Evolutionary conservation across 345 rosid genomes (phyloP), one percentile per base, ranked within the genome.

Genomic region (Ceriops zippeliana): DNA sequence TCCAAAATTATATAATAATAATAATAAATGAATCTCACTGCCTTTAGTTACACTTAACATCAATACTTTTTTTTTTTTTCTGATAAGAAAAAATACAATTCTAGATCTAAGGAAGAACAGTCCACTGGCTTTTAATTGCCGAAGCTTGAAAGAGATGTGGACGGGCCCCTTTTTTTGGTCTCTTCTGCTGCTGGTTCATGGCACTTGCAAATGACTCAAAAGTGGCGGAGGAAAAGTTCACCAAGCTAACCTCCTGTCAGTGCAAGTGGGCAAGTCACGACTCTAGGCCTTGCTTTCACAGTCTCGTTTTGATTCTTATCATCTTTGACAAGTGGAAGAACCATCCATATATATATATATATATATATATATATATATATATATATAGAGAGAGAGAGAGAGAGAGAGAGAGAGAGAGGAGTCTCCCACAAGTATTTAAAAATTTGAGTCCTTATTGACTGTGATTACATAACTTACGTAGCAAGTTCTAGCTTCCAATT

Each of bases 141-240:
- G 31, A 22, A 54, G 28, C 30, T 21, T 9, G 30, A 54, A 7
- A 15, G 30, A 54, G 28, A 24, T 1, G 6, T 3, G 5, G 16
- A 54, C 58, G 21, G 3, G 0, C 15, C 9, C 2, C 22, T 22
- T 54, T 17, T n/a, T 28, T 28, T 2, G 2, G 2, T 28, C 3
- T 28, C 3, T 28, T 28, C 60, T 13, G 34, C n/a, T 31, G 64
- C 52, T 65, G n/a, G 38, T 51, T 32, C 4, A 1, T 28, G 58
- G 28, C 37, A 59, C 6, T 47, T 22, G 76, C 62, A 66, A 61
- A 28, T 66, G 56, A 54, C 56, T 9, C 10, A 7, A 58, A 58
- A 57, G 28, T 35, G 61, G 62, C 19, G 26, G 56, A 35, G n/a
- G 38, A 53, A 67, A 52, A 52, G 51, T 61, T 52, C 26, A 16